Base-by-base conservation (phyloP, 2,329 filamentous ascomycete genomes). In the Zalaria obscura region DNA sequence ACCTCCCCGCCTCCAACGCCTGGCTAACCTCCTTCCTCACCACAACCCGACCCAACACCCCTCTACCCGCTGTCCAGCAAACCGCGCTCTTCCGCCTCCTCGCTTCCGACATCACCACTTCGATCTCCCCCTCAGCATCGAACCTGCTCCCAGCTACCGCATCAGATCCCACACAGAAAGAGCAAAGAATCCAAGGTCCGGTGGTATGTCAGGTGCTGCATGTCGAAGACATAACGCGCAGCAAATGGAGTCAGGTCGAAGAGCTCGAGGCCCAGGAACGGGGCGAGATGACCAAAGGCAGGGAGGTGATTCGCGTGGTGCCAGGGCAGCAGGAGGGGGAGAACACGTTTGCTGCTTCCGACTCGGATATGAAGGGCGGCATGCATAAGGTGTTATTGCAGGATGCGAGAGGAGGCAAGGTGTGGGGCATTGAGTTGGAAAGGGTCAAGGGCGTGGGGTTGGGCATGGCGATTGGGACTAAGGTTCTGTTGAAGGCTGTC, bases 241-340 rank as follows among this genome's bases (percentile, higher is more conserved):
- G 81, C 51, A 73, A 82, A 40, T 93, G 88, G 85, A 80, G 85
- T 48, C 86, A 95, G 59, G 73, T 94, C 28, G 86, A 95, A 58
- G 77, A 79, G 29, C 75, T 91, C 5, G 83, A 89, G 59, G 73
- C 78, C 35, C 67, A 78, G 36, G 77, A 81, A 53, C 71, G 82
- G 8, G 84, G 84, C 1, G 83, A 89, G 62, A 74, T 68, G 48
- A 84, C 73, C 1, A 73, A 76, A 34, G 91, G 91, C 0, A 66
- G 87, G 6, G 83, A 95, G 57, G 76, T 98, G 27, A 76, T 96
- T 11, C 73, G 89, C 3, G 73, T 91, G 0, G 71, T 78, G 1
- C 68, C 69, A 3, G 68, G 68, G 7, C 70, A 69, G 2, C 70
- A 69, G 2, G 69, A 68, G 4, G 67, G 63, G 3, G 54, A 55